A percentile compares a stretch with the other conserved stretches of the same genome.
These are phyloP conservation scores for Mortierella sp. DNA, from an alignment of 371 early-diverging fungal species.

Conservation along the genomic window DNA sequence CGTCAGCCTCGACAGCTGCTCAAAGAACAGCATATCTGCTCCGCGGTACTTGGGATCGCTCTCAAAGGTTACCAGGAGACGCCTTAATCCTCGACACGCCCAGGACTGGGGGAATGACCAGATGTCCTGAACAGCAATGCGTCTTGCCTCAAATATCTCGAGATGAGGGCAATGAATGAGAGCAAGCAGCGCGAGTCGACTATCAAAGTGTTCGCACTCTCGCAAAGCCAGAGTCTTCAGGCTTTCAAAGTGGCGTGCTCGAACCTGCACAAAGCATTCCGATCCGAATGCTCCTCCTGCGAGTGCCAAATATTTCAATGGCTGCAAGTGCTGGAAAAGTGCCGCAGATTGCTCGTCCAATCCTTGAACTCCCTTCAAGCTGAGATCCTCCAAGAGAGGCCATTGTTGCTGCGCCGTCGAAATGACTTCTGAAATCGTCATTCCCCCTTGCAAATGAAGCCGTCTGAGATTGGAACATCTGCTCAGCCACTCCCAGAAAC, in stretches of 20 bases:
- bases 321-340: background rate
- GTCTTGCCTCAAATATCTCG: background rate
- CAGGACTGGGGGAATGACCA: background rate
- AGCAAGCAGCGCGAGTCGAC: background rate
- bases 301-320: background rate
- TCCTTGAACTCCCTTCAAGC: background rate
- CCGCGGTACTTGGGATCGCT: background rate
- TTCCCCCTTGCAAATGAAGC: background rate
- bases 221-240: background rate
- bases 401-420: background rate
- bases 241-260: background rate
- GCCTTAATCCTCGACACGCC: background rate
- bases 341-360: background rate
- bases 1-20: background rate
- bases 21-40: background rate
- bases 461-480: background rate
- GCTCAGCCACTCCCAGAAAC: background rate
- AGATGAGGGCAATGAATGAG: background rate
- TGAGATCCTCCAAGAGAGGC: background rate
- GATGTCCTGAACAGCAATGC: background rate
- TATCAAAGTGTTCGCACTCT: background rate
- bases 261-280: background rate
- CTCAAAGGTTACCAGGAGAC: background rate
- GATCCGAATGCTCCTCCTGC: background rate
- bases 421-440: too few relatives aligned